phyloP scores from a whole-genome alignment of 345 rosid species.

The Eucalyptus globulus region DNA sequence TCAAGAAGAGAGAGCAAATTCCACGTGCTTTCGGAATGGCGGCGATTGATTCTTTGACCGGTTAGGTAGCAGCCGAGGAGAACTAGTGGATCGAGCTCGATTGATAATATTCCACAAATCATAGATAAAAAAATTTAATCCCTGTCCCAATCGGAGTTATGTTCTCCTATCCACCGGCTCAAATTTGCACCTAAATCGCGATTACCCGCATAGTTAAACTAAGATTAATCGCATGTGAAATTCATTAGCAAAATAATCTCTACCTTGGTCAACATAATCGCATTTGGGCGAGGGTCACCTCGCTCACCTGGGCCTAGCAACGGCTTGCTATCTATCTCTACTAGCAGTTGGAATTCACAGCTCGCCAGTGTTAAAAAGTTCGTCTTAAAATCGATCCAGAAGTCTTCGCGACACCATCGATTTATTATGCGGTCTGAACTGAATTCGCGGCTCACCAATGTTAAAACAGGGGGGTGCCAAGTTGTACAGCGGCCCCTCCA shows the following conservation, averaged over 20 bases:
- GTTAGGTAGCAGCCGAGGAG: not conserved
- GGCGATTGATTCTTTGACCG: not conserved
- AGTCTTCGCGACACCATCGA: not conserved
- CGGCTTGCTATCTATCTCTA: rapidly evolving
- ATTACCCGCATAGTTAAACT: not conserved
- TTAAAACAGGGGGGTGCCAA: not conserved
- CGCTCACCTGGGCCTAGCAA: no score
- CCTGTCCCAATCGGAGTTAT: not conserved
- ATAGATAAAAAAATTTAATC: not conserved
- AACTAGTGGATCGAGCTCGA: not conserved
- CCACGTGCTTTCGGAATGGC: not conserved
- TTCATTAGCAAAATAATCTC: not conserved
- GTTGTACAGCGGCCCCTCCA: not conserved
- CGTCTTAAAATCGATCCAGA: not conserved
- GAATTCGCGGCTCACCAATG: not conserved
- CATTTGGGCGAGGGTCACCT: no score
- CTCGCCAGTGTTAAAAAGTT: not conserved
- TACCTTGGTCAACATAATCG: rapidly evolving
- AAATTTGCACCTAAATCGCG: not conserved
- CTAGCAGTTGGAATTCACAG: not conserved
- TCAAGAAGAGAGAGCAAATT: not conserved
- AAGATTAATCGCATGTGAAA: not conserved
- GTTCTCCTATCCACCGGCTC: not conserved
- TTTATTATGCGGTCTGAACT: not conserved
- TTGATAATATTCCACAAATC: not conserved